These are phyloP conservation scores for Beauveria australis DNA, from an alignment of 2,329 filamentous ascomycete genomes.

Conservation along the genomic window DNA sequence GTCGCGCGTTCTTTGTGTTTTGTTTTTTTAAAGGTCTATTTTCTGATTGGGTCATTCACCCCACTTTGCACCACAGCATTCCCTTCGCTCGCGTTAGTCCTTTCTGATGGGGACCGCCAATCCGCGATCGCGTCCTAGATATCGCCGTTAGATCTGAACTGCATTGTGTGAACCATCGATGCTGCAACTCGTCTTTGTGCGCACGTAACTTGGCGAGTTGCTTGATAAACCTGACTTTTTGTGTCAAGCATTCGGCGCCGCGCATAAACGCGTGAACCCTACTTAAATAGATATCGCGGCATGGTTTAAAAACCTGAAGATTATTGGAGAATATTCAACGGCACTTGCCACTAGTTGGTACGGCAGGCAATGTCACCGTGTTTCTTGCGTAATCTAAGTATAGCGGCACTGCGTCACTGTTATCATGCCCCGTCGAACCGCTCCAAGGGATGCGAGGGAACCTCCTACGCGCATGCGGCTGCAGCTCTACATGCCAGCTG, in stretches of 20 bases:
- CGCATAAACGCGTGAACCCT: not conserved
- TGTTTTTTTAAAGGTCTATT: conserved; percentile 6
- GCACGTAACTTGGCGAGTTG: not conserved
- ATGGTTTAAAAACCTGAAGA: not conserved
- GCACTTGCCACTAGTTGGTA: too few relatives aligned
- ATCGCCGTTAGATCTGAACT: conserved; percentile 10
- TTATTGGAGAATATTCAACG: not conserved
- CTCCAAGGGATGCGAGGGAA: too few relatives aligned
- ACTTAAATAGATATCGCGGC: not conserved
- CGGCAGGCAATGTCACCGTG: too few relatives aligned
- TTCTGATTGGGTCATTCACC: conserved; percentile 12
- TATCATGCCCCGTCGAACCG: too few relatives aligned
- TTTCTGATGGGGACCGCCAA: conserved; percentile 5
- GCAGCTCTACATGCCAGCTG: not conserved
- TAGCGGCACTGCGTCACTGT: not conserved
- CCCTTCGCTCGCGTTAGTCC: not conserved
- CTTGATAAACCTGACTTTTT: not conserved
- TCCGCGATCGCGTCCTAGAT: conserved; percentile 7
- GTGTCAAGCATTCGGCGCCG: not conserved
- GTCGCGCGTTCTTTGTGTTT: conserved; percentile 12
- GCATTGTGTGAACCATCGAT: not conserved
- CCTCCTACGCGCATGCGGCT: too few relatives aligned
- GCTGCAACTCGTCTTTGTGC: not conserved
- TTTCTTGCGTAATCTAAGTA: too few relatives aligned
- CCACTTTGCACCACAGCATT: not conserved